Base-by-base conservation (phyloP, 257 asterid genomes). In the Jacaranda mimosifolia region DNA sequence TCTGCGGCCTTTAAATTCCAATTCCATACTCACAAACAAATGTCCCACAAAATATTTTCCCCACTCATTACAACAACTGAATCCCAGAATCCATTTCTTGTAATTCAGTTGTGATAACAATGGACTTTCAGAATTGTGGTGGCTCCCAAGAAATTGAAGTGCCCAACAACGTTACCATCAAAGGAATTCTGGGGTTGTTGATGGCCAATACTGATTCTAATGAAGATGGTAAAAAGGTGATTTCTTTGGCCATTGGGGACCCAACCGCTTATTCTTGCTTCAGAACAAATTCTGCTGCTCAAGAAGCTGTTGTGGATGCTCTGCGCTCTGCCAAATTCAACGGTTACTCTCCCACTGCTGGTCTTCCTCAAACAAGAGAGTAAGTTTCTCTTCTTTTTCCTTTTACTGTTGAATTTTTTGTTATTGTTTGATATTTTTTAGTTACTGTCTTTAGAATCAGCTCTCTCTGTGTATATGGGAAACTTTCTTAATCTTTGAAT, bases 281-380 rank as follows among this genome's bases (percentile, higher is more conserved):
- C 45, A 60, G 63, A 48, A 84, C 97, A 4, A 75, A 89, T 63
- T 64, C 80, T 40, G 87, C 84, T 68, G 92, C 92, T 35, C 91
- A 82, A 59, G 85, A 89, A 64, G 91, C 96, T 65, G 92, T 94
- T 60, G 82, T 80, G 2, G 81, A 82, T 2, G 72, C 97, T 52
- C 86, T 91, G 43, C 80, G 78, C 56, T 91, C 97, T 8, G 63
- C 85, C 53, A 85, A 94, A 74, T 94, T 94, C 84, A 94, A 94
- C 78, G 97, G 98, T 3, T 94, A 94, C 68, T 70, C 97, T 36
- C 97, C 97, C n/a, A 91, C 95, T 13, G 92, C 79, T 35, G 98
- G 98, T 1, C 97, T 94, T 46, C 98, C 95, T 66, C 94, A 89
- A 57, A 81, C 97, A 66, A 88, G 98, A 89, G 83, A 70, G 98